Percentiles rank a stretch among this genome's conserved stretches.
These are phyloP conservation scores for Drechslerella dactyloides DNA, from an alignment of 2,329 filamentous ascomycete genomes.

Conservation along the genomic window DNA sequence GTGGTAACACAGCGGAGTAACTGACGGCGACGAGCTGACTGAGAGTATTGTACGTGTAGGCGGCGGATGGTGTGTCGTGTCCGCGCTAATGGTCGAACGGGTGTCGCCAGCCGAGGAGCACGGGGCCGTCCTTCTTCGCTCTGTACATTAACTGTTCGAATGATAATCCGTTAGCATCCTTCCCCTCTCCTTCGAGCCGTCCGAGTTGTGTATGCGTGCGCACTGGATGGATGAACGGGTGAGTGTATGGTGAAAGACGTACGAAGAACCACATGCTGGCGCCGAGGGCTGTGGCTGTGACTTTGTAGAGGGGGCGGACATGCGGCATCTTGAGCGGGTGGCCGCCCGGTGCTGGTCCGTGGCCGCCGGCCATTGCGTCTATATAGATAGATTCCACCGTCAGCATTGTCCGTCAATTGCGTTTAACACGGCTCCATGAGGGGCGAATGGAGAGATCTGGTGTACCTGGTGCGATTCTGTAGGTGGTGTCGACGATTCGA, in stretches of 20 bases:
- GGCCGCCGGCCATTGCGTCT: constrained; percentile 40
- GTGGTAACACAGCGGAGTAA: too few species aligned
- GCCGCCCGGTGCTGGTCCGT: constrained; percentile 24
- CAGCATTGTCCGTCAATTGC: background rate
- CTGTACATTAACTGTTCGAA: constrained; percentile 84
- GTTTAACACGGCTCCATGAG: too few species aligned
- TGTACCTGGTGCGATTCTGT: background rate
- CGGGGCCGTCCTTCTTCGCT: constrained; percentile 93
- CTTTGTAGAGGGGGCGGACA: constrained; percentile 75
- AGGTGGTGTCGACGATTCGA: background rate
- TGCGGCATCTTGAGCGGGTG: constrained; percentile 68
- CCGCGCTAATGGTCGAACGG: constrained; percentile 85
- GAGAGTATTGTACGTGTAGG: too few species aligned
- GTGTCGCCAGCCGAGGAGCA: constrained; percentile 89
- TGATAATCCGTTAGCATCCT: constrained; percentile 1
- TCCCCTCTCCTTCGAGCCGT: background rate
- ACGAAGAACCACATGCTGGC: constrained; percentile 99
- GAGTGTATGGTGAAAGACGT: constrained; percentile 61
- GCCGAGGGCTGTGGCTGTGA: constrained; percentile 82
- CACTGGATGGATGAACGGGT: background rate
- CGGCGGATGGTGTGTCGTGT: too few species aligned
- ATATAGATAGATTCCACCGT: too few species aligned
- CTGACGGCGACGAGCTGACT: background rate
- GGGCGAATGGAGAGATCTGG: too few species aligned
- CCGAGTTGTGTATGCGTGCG: background rate